Percentiles rank a stretch among this genome's conserved stretches.
phyloP scores from a whole-genome alignment of 2,329 filamentous ascomycete genomes.

The Botrytis paeoniae region DNA sequence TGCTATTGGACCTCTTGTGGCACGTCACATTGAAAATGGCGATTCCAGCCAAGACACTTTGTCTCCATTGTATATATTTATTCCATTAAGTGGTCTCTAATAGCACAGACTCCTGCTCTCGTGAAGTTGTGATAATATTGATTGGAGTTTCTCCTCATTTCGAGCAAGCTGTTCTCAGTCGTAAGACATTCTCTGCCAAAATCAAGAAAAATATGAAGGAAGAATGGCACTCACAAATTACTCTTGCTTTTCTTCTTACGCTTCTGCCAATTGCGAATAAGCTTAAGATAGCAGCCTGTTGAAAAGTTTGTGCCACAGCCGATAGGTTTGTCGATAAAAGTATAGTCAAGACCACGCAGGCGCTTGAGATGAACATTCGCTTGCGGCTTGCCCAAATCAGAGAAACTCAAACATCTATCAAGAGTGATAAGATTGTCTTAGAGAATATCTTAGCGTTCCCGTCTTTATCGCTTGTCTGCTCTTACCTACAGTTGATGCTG shows the following conservation, averaged over 20 bases:
- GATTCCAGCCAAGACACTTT: background rate
- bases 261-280: background rate
- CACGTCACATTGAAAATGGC: background rate
- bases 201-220: background rate
- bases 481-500: background rate
- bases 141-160: background rate
- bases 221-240: background rate
- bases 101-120: background rate
- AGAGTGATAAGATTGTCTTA: background rate
- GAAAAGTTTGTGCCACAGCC: background rate
- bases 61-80: background rate
- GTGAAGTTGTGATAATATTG: background rate
- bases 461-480: background rate
- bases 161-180: background rate
- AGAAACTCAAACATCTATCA: background rate
- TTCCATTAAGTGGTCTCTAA: background rate
- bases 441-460: too few relatives aligned
- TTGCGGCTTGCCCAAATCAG: background rate
- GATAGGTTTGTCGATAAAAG: background rate
- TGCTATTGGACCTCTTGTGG: background rate
- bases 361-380: background rate
- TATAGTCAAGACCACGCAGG: background rate
- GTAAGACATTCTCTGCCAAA: background rate
- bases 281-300: background rate
- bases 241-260: background rate